Conservation (phyloP, 352 stramenopile species). For the Globisporangium iwayamae region DNA sequence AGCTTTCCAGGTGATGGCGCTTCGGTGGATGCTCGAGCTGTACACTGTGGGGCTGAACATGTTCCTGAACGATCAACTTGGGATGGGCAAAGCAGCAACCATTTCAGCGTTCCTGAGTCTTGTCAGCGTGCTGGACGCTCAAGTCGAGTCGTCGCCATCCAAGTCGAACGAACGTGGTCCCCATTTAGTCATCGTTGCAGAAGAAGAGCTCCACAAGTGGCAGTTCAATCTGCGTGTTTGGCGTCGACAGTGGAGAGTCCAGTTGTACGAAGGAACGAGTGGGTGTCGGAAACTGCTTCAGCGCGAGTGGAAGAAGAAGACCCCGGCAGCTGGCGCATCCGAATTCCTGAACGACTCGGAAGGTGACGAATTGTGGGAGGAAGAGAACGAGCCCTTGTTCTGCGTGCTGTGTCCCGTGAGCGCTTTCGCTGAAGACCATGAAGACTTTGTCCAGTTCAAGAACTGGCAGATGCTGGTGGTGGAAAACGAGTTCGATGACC, state of each 20-base stretch:
- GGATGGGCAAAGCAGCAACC: slow-evolving; percentile 81
- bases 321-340: neutral
- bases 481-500: slow-evolving; percentile 55
- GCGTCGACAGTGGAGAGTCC: slow-evolving; percentile 46
- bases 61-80: slow-evolving; percentile 83
- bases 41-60: slow-evolving; percentile 61
- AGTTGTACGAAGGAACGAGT: slow-evolving; percentile 49
- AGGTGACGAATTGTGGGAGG: slow-evolving; percentile 37
- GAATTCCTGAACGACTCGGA: slow-evolving; percentile 39
- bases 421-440: slow-evolving; percentile 47
- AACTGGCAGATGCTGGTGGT: slow-evolving; percentile 74
- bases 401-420: slow-evolving; percentile 59
- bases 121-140: slow-evolving; percentile 33
- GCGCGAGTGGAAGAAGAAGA: slow-evolving; percentile 49
- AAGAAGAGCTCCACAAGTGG: slow-evolving; percentile 83
- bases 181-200: slow-evolving; percentile 75
- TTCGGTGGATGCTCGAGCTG: slow-evolving; percentile 82
- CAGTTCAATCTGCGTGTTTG: slow-evolving; percentile 59
- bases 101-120: slow-evolving; percentile 73
- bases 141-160: neutral
- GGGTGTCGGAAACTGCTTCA: slow-evolving; percentile 41
- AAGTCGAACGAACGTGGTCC: slow-evolving; percentile 21
- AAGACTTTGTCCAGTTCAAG: slow-evolving; percentile 41
- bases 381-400: slow-evolving; percentile 43
- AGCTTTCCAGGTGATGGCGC: slow-evolving; percentile 69